These are phyloP conservation scores for Penstemon davidsonii DNA, from an alignment of 257 asterid genomes.

Conservation along the genomic window DNA sequence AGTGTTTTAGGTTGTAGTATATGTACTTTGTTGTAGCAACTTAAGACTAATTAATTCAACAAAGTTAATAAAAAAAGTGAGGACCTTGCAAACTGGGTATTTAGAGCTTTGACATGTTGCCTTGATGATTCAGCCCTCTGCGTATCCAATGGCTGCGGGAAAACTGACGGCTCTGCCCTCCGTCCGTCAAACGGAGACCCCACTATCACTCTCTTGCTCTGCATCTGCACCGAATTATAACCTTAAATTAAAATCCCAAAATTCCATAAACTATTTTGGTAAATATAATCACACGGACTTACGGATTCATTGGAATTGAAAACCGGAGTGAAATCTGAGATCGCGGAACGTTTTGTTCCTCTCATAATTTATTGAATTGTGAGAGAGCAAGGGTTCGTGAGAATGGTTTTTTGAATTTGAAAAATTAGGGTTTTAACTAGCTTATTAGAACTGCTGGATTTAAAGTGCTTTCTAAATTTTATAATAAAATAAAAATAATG, in stretches of 20 bases:
- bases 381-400: constrained; percentile 16
- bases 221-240: constrained; percentile 42
- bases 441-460: no score
- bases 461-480: no score
- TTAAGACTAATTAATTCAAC: not conserved
- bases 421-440: constrained; percentile 40
- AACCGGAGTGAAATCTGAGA: constrained; percentile 55
- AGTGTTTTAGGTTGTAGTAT: not conserved
- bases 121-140: constrained; percentile 82
- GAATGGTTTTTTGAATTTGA: constrained; percentile 12
- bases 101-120: constrained; percentile 95
- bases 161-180: constrained; percentile 51
- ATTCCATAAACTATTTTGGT: constrained; percentile 3
- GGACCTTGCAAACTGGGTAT: constrained; percentile 88
- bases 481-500: no score
- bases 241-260: not conserved
- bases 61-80: constrained; percentile 8
- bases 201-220: constrained; percentile 61
- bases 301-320: constrained; percentile 61
- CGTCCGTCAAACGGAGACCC: constrained; percentile 52
- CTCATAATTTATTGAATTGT: constrained; percentile 41
- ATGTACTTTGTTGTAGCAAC: constrained; percentile 1
- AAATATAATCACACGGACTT: constrained; percentile 26
- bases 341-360: constrained; percentile 77
- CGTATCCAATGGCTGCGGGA: constrained; percentile 57